phyloP scores from a whole-genome alignment of 1,284 basidiomycete genomes.

The Macrocystidia cucumis region DNA sequence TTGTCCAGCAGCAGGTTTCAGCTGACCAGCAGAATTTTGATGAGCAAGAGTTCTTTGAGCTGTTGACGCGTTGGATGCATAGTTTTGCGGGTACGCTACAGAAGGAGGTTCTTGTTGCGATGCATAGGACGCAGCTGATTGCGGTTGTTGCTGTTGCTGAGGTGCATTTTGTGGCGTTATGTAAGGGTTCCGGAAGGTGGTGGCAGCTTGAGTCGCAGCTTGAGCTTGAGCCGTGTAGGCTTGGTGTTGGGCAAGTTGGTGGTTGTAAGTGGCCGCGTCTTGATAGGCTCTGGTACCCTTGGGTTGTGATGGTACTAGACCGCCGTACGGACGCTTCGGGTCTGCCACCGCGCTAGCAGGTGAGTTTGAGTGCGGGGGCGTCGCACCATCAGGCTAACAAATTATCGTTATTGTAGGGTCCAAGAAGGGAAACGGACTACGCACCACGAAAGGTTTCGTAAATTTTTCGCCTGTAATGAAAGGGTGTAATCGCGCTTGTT shows the following conservation, averaged over 20 bases:
- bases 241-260: conserved; percentile 92
- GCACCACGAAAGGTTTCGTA: conserved; percentile 82
- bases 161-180: conserved; percentile 38
- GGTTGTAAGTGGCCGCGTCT: conserved; percentile 92
- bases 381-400: conserved; percentile 43
- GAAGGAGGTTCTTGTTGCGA: conserved; percentile 15
- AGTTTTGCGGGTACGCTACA: conserved; percentile 21
- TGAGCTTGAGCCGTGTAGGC: conserved; percentile 83
- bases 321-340: conserved; percentile 91
- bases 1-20: conserved; percentile 32
- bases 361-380: conserved; percentile 23
- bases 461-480: conserved; percentile 98
- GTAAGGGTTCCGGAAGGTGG: conserved; percentile 69
- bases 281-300: conserved; percentile 81
- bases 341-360: conserved; percentile 35
- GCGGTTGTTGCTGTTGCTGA: conserved; percentile 31
- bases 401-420: neutral
- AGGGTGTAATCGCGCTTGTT: conserved; percentile 92
- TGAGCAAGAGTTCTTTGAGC: conserved; percentile 34
- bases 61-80: conserved; percentile 25
- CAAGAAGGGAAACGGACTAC: conserved; percentile 8
- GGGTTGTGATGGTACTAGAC: conserved; percentile 75
- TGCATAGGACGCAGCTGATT: conserved; percentile 21
- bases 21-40: conserved; percentile 42
- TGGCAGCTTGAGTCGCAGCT: conserved; percentile 58